Evolutionary conservation across 1,139 yeast genomes (phyloP).

Genomic region (Zhuliangozyma parablackwelliae): DNA sequence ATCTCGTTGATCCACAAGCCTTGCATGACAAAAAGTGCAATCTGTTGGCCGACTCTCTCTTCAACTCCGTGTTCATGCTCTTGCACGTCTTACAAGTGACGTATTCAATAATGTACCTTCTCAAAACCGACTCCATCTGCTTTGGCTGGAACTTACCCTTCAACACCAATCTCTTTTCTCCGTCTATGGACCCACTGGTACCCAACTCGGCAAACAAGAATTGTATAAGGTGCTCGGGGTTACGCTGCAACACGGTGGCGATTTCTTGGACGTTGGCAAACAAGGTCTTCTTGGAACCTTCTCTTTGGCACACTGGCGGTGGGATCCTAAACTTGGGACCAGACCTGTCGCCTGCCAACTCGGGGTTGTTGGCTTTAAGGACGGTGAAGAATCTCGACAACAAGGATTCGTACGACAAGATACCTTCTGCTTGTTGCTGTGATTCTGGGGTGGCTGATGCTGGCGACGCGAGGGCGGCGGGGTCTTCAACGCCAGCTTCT

Average conservation of each 20-base stretch:
- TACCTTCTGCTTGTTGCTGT: constrained; percentile 36
- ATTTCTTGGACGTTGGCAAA: constrained; percentile 96
- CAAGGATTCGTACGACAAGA: constrained; percentile 72
- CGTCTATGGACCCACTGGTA: constrained; percentile 98
- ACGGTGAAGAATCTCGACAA: constrained; percentile 81
- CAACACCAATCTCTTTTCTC: constrained; percentile 91
- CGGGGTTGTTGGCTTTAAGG: constrained; percentile 92
- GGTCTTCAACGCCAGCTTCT: constrained; percentile 78
- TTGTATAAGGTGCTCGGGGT: constrained; percentile 95
- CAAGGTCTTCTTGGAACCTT: constrained; percentile 93
- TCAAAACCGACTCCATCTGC: constrained; percentile 92
- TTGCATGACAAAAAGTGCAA: constrained; percentile 96
- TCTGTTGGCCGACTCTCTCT: constrained; percentile 94
- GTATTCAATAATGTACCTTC: constrained; percentile 94
- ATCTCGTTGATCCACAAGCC: constrained; percentile 96
- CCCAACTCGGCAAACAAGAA: constrained; percentile 97
- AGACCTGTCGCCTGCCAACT: constrained; percentile 92
- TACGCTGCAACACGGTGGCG: constrained; percentile 89
- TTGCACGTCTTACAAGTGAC: constrained; percentile 99
- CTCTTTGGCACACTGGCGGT: constrained; percentile 95
- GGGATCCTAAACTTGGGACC: constrained; percentile 95
- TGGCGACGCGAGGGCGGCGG: constrained; percentile 19
- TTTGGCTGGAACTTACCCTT: constrained; percentile 98
- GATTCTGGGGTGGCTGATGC: constrained; percentile 13
- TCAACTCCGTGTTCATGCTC: constrained; percentile 92